Base-by-base conservation (phyloP, 352 stramenopile genomes). In the Phytophthora litchii region DNA sequence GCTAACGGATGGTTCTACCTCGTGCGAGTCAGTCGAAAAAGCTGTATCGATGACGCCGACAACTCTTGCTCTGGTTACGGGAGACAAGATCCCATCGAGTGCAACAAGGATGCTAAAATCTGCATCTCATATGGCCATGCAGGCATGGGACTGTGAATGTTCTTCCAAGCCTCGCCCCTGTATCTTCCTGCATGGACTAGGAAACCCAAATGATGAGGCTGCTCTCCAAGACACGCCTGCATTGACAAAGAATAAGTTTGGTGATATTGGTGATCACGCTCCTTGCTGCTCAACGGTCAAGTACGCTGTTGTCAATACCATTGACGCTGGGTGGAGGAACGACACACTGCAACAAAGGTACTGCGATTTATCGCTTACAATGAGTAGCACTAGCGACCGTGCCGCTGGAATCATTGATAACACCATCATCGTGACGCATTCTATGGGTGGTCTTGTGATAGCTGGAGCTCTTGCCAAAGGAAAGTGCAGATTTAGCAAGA, bases 351-450 rank as follows among this genome's bases (percentile, higher is more conserved):
- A 65, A 34, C 34, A 57, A 8, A 70, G 60, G 17, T 52, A 54
- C n/a, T 70, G 61, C 21, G 19, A 70, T 29, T 41, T 48, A 29
- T 40, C 41, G 8, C 29, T 64, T 0, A 60, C 54, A 0, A 69
- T 64, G 53, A 60, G 46, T 19, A 12, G 20, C 14, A 44, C 47
- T 16, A 58, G 48, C 32, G 41, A 60, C n/a, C 16, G 0, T 52
- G 4, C 3, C 25, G 5, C 27, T 47, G n/a, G 35, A 6, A 64
- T n/a, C 10, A 56, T 69, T n/a, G 8, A 23, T 2, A 16, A 69
- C 20, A 69, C 54, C 2, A 69, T 69, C 19, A n/a, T 69, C 8
- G 47, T 69, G 14, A 64, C 60, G 4, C 60, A 69, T 31, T 69
- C 60, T 5, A 69, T 69, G 60, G 54, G 60, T 11, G 60, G 60